Conservation (phyloP, 345 rosid species). For the Conringia planisiliqua region DNA sequence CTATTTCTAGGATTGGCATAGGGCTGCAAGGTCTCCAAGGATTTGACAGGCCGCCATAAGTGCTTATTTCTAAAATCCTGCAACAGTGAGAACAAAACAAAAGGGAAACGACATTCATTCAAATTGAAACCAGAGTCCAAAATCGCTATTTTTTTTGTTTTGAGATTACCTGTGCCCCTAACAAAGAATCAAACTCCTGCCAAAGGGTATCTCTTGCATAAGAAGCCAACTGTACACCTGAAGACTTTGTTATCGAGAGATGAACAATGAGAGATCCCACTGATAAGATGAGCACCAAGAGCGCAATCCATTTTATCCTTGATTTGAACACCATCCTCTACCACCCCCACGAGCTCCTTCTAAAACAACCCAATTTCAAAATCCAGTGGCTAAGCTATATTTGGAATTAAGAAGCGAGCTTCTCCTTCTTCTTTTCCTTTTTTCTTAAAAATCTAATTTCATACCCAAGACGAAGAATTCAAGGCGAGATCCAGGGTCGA, state of each 20-base stretch:
- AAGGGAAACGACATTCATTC: neutral
- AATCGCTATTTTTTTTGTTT: neutral
- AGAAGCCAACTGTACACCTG: constrained; percentile 49
- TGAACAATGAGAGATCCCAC: constrained; percentile 76
- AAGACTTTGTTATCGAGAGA: constrained; percentile 75
- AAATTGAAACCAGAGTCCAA: neutral
- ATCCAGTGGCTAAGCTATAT: neutral
- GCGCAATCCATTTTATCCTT: constrained; percentile 85
- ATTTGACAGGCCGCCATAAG: constrained; percentile 78
- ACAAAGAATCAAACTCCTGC: constrained; percentile 43
- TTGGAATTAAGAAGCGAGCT: constrained; percentile 2
- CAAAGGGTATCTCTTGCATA: constrained; percentile 54
- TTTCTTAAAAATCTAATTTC: neutral
- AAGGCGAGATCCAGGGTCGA: constrained; percentile 26
- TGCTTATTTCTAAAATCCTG: constrained; percentile 58
- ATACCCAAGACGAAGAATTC: constrained; percentile 17
- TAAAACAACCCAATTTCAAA: neutral
- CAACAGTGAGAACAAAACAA: constrained; percentile 16
- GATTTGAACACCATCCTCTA: constrained; percentile 68
- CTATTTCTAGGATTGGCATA: constrained; percentile 83
- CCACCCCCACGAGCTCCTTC: constrained; percentile 32
- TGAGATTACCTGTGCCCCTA: constrained; percentile 43
- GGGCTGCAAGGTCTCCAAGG: constrained; percentile 73
- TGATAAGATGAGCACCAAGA: constrained; percentile 67
- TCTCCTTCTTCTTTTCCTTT: neutral